Conservation (phyloP, 148 eudicot species). For the Talinum fruticosum region DNA sequence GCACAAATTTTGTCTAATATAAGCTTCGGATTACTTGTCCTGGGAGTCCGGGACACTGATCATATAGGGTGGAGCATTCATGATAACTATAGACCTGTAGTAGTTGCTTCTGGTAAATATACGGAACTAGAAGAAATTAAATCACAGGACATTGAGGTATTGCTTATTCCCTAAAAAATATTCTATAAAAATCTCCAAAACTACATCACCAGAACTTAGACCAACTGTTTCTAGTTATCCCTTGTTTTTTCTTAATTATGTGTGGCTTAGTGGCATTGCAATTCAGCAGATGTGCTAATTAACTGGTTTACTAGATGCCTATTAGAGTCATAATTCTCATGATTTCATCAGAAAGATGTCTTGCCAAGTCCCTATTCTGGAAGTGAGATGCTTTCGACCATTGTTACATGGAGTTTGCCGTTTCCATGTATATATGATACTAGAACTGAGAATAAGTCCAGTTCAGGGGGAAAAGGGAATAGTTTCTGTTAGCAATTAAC, state of each 20-base stretch:
- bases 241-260: neutral
- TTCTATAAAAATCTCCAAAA: neutral
- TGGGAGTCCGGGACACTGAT: too few species aligned
- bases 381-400: neutral
- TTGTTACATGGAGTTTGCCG: too few species aligned
- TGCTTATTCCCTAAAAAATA: neutral
- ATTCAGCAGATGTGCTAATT: neutral
- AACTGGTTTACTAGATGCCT: neutral
- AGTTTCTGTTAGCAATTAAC: neutral
- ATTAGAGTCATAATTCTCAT: neutral
- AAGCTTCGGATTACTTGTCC: too few species aligned
- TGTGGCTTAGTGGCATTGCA: neutral
- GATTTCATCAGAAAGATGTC: neutral
- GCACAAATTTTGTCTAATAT: too few species aligned
- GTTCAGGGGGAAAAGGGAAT: neutral
- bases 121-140: neutral
- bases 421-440: too few species aligned
- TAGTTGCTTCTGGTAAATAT: too few species aligned
- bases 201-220: neutral
- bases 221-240: neutral
- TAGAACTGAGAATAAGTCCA: too few species aligned
- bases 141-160: neutral
- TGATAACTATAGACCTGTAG: too few species aligned
- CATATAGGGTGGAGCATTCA: too few species aligned
- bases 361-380: neutral